Base-by-base conservation (phyloP, 208 protist species). In the Crithidia mellificae region DNA sequence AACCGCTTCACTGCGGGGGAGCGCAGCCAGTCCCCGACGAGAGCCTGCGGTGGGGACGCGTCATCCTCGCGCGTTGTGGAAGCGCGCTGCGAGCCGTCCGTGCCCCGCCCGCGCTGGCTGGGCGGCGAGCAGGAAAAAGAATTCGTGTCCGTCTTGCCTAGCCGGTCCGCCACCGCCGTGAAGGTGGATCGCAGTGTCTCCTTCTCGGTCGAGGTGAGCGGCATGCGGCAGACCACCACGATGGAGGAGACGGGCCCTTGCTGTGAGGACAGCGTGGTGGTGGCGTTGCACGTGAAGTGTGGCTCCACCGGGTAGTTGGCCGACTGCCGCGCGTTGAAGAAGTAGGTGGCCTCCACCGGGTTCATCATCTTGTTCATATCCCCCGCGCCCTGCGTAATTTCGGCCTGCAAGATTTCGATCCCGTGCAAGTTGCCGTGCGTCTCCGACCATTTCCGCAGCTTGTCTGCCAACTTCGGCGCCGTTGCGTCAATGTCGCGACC, bases 261-360 rank as follows among this genome's bases (percentile, higher is more conserved):
- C 20, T 59, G 65, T 1, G 49, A 56, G 11, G 50, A 54, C 44
- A 75, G 24, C 46, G 70, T 52, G 17, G 70, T 75, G 0, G 70
- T 75, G 6, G 41, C 36, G 63, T 75, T 75, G 53, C 70, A 64
- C 2, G 61, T 68, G 6, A 30, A 50, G 63, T 75, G 70, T 27
- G 70, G 54, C 47, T 65, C 70, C n/a, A 75, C 47, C 11, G 22
- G 30, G 62, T 44, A 63, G 47, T 68, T 55, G 11, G 59, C 67
- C n/a, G 67, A 68, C 53, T 72, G 57, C 46, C 77, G 72, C 19
- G 73, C 66, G 49, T 83, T 74, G 59, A 75, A 83, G 41, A 83
- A 78, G 63, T 68, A 62, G 9, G 74, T 77, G 20, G 38, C 52
- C 6, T 41, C 70, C 44, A 83, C 53, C 3, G 77, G 77, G 25